Evolutionary conservation across 148 eudicot species (phyloP).

Genomic region (Simmondsia chinensis): DNA sequence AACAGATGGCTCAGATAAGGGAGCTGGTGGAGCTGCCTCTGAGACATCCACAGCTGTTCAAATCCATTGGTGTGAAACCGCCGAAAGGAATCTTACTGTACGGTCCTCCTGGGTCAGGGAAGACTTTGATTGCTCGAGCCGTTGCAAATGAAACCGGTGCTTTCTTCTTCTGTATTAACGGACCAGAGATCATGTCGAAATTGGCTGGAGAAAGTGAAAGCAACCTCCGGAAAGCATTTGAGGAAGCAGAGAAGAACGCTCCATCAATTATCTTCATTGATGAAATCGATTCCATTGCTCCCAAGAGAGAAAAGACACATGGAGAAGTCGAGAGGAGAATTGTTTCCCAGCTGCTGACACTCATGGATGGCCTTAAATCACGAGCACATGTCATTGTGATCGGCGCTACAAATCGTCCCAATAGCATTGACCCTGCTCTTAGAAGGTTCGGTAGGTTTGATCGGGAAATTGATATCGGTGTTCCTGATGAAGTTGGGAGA

Average conservation of each 20-base stretch:
- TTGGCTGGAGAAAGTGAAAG: conserved; percentile 81
- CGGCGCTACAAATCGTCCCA: conserved; percentile 78
- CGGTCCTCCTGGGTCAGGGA: conserved; percentile 84
- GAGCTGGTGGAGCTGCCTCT: conserved; percentile 69
- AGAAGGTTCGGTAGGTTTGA: conserved; percentile 79
- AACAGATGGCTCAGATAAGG: conserved; percentile 77
- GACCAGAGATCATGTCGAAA: conserved; percentile 74
- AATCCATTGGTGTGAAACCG: conserved; percentile 68
- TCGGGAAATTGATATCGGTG: conserved; percentile 74
- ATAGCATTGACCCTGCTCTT: conserved; percentile 72
- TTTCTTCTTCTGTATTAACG: conserved; percentile 62
- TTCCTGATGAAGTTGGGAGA: conserved; percentile 69
- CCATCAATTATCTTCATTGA: conserved; percentile 73
- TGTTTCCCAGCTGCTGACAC: conserved; percentile 64
- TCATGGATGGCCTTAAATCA: conserved; percentile 74
- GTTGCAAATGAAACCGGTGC: conserved; percentile 84
- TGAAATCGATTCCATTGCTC: conserved; percentile 79
- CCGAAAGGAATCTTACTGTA: conserved; percentile 69
- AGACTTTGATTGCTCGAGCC: conserved; percentile 61
- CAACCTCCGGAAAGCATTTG: conserved; percentile 66
- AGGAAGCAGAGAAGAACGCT: conserved; percentile 76
- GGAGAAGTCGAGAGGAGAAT: conserved; percentile 82
- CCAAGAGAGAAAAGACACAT: conserved; percentile 68
- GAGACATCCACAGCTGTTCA: conserved; percentile 63
- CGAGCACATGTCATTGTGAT: conserved; percentile 75